Percentiles rank a stretch among this genome's conserved stretches.
Conservation (phyloP, 2,329 filamentous ascomycete species). For the Penicillium sp. region DNA sequence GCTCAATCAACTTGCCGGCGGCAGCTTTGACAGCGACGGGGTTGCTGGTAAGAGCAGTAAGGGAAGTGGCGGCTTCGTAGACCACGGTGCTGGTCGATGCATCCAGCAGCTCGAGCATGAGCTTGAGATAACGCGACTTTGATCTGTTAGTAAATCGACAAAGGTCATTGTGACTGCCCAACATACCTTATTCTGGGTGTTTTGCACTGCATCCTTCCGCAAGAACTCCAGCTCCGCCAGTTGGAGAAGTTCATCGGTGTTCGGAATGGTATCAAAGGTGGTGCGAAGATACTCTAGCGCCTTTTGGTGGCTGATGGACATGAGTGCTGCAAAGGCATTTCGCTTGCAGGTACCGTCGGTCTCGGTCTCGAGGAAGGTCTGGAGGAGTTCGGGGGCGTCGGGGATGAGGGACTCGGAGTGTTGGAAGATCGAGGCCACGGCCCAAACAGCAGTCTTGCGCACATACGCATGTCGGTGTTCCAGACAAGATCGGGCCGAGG, state of each 20-base stretch:
- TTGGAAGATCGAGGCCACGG: constrained; percentile 83
- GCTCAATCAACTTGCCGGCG: constrained; percentile 89
- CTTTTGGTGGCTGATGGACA: constrained; percentile 88
- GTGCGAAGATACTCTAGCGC: constrained; percentile 80
- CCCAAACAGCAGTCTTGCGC: constrained; percentile 95
- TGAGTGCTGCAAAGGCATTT: constrained; percentile 89
- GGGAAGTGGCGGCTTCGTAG: constrained; percentile 92
- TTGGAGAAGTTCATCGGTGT: constrained; percentile 88
- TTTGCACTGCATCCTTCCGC: constrained; percentile 91
- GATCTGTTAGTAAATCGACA: constrained; percentile 24
- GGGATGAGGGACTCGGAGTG: constrained; percentile 90
- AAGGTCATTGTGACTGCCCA: background rate
- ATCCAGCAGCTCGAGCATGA: constrained; percentile 95
- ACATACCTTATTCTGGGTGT: constrained; percentile 82
- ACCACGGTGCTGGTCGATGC: constrained; percentile 90
- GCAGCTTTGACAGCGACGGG: constrained; percentile 96
- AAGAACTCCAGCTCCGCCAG: constrained; percentile 96
- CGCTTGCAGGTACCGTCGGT: constrained; percentile 94
- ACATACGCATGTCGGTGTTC: constrained; percentile 97
- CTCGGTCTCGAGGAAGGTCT: constrained; percentile 82
- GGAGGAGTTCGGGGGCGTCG: constrained; percentile 87
- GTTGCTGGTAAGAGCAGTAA: constrained; percentile 90
- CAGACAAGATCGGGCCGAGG: constrained; percentile 83
- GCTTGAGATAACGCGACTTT: constrained; percentile 77
- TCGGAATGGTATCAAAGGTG: constrained; percentile 88